Evolutionary conservation across 306 rosid species (phyloP).

Genomic region (Prunus kanzakura): DNA sequence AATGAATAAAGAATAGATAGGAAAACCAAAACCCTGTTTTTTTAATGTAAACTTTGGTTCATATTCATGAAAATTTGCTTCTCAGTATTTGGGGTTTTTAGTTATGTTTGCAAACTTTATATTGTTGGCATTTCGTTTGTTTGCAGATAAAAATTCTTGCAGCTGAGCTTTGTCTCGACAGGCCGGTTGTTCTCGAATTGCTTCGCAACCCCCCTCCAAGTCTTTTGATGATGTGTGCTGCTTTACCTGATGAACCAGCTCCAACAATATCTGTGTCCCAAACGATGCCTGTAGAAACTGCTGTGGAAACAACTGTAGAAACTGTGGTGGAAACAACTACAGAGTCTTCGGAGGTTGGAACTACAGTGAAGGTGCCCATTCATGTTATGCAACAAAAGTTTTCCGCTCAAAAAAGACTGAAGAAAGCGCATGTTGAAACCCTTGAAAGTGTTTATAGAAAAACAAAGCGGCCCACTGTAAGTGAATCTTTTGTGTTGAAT

Average conservation of each 20-base stretch:
- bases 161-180: slow-evolving; percentile 88
- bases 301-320: slow-evolving; percentile 26
- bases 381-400: slow-evolving; percentile 66
- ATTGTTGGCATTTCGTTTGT: neutral
- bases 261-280: slow-evolving; percentile 30
- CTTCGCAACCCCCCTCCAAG: slow-evolving; percentile 87
- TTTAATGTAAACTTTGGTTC: neutral
- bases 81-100: neutral
- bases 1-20: neutral
- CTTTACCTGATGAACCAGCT: slow-evolving; percentile 60
- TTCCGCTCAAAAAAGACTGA: slow-evolving; percentile 71
- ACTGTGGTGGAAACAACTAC: slow-evolving; percentile 23
- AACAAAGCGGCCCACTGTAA: slow-evolving; percentile 91
- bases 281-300: slow-evolving; percentile 34
- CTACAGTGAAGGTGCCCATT: slow-evolving; percentile 48
- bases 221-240: slow-evolving; percentile 76
- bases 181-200: slow-evolving; percentile 73
- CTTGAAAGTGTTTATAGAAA: slow-evolving; percentile 70
- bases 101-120: neutral
- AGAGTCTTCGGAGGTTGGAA: slow-evolving; percentile 28
- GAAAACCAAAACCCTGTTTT: neutral
- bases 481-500: slow-evolving; percentile 21
- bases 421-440: slow-evolving; percentile 73
- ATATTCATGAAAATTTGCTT: slow-evolving; percentile 1
- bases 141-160: slow-evolving; percentile 84